Percentiles rank a stretch among this genome's conserved stretches.
Conservation (phyloP, 345 rosid genomes). For the Syzygium aromaticum region DNA sequence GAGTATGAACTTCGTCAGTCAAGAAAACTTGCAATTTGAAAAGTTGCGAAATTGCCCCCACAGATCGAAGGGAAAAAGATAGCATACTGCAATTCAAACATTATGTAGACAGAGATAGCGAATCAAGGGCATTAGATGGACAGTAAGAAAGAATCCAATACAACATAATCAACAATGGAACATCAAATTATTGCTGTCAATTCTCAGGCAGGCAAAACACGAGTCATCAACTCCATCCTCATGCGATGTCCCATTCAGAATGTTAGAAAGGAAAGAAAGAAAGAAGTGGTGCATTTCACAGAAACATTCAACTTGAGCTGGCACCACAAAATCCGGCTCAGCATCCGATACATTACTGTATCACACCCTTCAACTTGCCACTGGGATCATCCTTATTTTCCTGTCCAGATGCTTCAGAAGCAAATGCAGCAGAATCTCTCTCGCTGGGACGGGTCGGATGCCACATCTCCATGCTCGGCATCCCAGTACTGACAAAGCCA, state of each 20-base stretch:
- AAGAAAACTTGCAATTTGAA: neutral
- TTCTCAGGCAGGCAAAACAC: neutral
- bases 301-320: neutral
- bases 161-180: neutral
- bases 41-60: neutral
- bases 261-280: neutral
- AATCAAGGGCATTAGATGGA: neutral
- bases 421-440: neutral
- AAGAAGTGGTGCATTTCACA: neutral
- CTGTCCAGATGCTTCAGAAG: neutral
- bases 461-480: constrained; percentile 1
- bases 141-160: neutral
- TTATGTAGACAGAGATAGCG: neutral
- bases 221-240: neutral
- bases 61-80: neutral
- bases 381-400: neutral
- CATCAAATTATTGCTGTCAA: neutral
- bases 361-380: neutral
- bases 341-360: neutral
- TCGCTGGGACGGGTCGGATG: constrained; percentile 16
- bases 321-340: neutral
- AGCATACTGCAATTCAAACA: neutral
- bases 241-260: neutral
- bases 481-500: constrained; percentile 21
- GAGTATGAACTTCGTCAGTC: neutral